Base-by-base conservation (phyloP, 768 basidiomycete species). In the Pulveroboletus sp. region DNA sequence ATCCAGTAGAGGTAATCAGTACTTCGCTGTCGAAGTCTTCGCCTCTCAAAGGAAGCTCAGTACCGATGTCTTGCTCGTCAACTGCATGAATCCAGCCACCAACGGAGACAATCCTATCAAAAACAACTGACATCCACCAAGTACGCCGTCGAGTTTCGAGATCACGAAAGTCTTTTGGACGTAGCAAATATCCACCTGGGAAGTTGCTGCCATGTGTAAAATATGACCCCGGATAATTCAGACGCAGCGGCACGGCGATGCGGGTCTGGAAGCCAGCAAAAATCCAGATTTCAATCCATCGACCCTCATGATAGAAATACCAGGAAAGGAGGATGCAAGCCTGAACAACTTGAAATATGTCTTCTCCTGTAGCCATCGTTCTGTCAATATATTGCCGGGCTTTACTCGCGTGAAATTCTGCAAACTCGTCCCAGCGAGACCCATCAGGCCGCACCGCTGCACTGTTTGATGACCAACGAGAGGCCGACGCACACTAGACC, bases 211-310 rank as follows among this genome's bases (percentile, higher is more conserved):
- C 81, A 49, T 86, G 81, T 12, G 79, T 79, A 6, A 83, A 81
- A 60, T 85, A 90, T 15, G 89, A 90, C 32, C 90, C 89, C 4
- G 89, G 89, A 64, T 89, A 89, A 66, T 93, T 93, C 26, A 91
- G 69, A 38, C 89, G 82, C 28, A 93, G 73, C 6, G 89, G 90
- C 15, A 92, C 76, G 24, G 88, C 86, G 17, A 88, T 86, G 28
- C 89, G 78, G 14, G 84, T 88, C 63, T 90, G 86, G 60, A 91
- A 91, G 11, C 80, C 87, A 17, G 90, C 88, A 68, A 90, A 90
- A 36, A 91, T 86, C 90, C 90, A 92, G 4, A 92, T 85, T 68
- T 93, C 90, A 8, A 92, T 89, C 90, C 90, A 80, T 47, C 89
- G 77, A 3, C 90, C 89, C 68, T 92, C 90, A 49, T 89, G 85